Evolutionary conservation across 2,329 filamentous ascomycete genomes (phyloP).

Genomic region (Hortaea werneckii): DNA sequence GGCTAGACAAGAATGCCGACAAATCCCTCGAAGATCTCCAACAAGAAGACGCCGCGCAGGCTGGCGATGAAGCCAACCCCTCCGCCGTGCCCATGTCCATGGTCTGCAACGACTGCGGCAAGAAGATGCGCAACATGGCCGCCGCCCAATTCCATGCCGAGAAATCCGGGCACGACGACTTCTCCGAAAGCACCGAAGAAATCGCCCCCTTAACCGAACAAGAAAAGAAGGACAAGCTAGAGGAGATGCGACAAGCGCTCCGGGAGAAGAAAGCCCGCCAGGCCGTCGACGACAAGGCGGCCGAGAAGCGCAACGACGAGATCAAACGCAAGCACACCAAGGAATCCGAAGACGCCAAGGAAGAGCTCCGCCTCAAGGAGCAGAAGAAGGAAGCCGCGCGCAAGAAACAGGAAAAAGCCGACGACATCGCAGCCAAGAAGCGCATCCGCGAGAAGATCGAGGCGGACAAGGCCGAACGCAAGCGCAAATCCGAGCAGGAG

Average conservation of each 20-base stretch:
- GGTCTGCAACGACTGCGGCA: slow-evolving; percentile 89
- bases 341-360: slow-evolving; percentile 80
- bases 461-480: slow-evolving; percentile 82
- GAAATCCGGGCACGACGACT: slow-evolving; percentile 85
- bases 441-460: slow-evolving; percentile 89
- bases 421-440: slow-evolving; percentile 76
- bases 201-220: slow-evolving; percentile 84
- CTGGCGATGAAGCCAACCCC: slow-evolving; percentile 31
- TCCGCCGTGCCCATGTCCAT: slow-evolving; percentile 63
- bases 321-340: slow-evolving; percentile 80
- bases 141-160: slow-evolving; percentile 84
- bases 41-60: slow-evolving; percentile 26
- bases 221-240: slow-evolving; percentile 72
- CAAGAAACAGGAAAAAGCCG: slow-evolving; percentile 79
- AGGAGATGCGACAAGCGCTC: slow-evolving; percentile 62
- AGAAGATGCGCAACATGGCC: slow-evolving; percentile 71
- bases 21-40: slow-evolving; percentile 76
- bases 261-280: slow-evolving; percentile 61
- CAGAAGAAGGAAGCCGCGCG: slow-evolving; percentile 81
- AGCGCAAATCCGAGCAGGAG: slow-evolving; percentile 71
- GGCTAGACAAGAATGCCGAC: slow-evolving; percentile 87
- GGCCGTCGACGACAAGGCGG: slow-evolving; percentile 64
- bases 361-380: slow-evolving; percentile 78
- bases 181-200: slow-evolving; percentile 86
- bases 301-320: slow-evolving; percentile 75